phyloP scores from a whole-genome alignment of 2,329 filamentous ascomycete genomes.

The Fusarium austroafricanum region DNA sequence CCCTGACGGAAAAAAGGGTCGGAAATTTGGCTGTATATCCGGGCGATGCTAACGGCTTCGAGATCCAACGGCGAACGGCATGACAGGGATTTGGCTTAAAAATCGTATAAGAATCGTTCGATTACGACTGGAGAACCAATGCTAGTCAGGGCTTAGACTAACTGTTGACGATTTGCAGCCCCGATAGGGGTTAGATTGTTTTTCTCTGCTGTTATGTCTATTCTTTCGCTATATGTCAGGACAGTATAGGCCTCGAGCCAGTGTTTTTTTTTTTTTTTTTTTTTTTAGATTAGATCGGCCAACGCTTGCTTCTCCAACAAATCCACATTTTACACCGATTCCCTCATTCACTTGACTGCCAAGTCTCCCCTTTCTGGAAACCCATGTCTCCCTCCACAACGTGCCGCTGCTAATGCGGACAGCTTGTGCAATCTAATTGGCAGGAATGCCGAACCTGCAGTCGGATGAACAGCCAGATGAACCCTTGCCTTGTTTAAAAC shows the following conservation, averaged over 20 bases:
- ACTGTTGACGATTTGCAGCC: neutral
- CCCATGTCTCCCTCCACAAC: neutral
- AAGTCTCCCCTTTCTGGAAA: constrained; percentile 18
- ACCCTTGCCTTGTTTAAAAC: constrained; percentile 8
- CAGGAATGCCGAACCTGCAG: too few relatives aligned
- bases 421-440: too few relatives aligned
- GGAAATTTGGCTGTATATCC: neutral
- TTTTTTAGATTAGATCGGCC: neutral
- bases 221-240: neutral
- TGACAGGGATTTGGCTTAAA: neutral
- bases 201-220: neutral
- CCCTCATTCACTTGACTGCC: neutral
- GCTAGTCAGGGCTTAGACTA: too few relatives aligned
- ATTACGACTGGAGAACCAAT: neutral
- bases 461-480: too few relatives aligned
- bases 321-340: neutral
- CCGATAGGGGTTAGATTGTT: neutral
- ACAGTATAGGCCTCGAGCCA: too few relatives aligned
- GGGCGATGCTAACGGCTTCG: neutral
- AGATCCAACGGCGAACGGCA: neutral
- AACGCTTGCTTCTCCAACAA: too few relatives aligned
- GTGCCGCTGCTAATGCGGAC: too few relatives aligned
- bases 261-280: too few relatives aligned
- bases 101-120: neutral
- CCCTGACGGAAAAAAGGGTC: too few relatives aligned